These are phyloP conservation scores for Crithidia fasciculata DNA, from an alignment of 208 protist species.

Conservation along the genomic window DNA sequence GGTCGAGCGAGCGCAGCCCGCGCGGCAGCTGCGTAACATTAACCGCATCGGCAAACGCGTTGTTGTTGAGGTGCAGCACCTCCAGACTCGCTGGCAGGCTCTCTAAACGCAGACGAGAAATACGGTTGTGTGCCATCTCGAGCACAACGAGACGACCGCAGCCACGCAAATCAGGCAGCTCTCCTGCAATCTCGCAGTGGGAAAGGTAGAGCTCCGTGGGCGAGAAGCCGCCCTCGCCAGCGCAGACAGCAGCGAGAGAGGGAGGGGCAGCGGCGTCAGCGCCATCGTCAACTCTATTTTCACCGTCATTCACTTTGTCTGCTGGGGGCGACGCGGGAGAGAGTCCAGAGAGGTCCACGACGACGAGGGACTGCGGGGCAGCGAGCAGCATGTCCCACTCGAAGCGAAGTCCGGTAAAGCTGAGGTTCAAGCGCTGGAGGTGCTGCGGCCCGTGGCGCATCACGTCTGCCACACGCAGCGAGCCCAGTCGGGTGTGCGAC, in stretches of 20 bases:
- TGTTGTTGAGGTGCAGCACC: conserved; percentile 28
- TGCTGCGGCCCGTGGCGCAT: not conserved
- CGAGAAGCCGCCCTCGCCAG: not conserved
- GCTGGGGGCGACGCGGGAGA: too few relatives aligned
- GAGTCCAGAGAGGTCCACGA: conserved; percentile 27
- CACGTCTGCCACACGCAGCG: not conserved
- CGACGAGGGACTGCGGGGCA: not conserved
- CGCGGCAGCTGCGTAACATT: conserved; percentile 20
- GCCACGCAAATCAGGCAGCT: not conserved
- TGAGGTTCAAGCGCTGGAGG: conserved; percentile 3
- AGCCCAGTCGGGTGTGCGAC: conserved; percentile 1
- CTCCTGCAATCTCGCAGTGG: conserved; percentile 1
- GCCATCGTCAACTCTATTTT: too few relatives aligned
- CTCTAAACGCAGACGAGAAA: conserved; percentile 2
- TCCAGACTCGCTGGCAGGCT: conserved; percentile 18
- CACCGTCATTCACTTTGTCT: too few relatives aligned
- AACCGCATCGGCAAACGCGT: conserved; percentile 20
- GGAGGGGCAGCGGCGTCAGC: not conserved
- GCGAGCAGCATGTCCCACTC: conserved; percentile 1
- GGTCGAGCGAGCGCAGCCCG: conserved; percentile 23
- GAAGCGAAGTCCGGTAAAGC: conserved; percentile 3
- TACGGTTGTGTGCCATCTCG: conserved; percentile 36
- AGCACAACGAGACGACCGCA: conserved; percentile 13
- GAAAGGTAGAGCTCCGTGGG: conserved; percentile 5
- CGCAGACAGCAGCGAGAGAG: not conserved